These are phyloP conservation scores for Trichophyton schoenleinii DNA, from an alignment of 2,329 filamentous ascomycete genomes.

Conservation along the genomic window DNA sequence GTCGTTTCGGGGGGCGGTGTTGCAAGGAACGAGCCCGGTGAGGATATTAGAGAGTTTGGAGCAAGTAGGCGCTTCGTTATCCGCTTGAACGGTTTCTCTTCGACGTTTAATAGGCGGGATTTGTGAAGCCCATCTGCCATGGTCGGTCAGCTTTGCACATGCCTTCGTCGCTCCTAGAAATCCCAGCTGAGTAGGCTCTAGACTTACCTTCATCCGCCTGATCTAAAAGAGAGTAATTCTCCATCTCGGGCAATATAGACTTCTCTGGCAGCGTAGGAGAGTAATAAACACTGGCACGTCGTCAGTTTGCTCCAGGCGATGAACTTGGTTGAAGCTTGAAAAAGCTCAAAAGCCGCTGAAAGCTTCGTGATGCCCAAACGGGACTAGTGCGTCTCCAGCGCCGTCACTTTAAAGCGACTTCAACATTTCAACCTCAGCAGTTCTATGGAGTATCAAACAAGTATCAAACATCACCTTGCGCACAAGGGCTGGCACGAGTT, in stretches of 20 bases:
- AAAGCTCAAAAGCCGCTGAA: neutral
- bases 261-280: neutral
- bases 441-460: neutral
- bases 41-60: slow-evolving; percentile 51
- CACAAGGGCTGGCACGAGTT: too few relatives aligned
- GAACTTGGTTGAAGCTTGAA: neutral
- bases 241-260: slow-evolving; percentile 29
- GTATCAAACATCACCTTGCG: too few relatives aligned
- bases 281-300: neutral
- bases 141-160: neutral
- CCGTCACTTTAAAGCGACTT: neutral
- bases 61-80: slow-evolving; percentile 68
- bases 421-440: neutral
- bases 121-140: slow-evolving; percentile 67
- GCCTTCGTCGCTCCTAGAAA: neutral
- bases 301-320: too few relatives aligned
- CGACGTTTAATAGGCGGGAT: slow-evolving; percentile 70
- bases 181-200: neutral
- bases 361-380: neutral
- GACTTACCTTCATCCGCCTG: slow-evolving; percentile 46
- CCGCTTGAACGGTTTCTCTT: slow-evolving; percentile 84
- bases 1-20: slow-evolving; percentile 54
- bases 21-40: slow-evolving; percentile 43
- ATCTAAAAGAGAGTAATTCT: slow-evolving; percentile 55
- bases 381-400: neutral